Evolutionary conservation across 306 rosid genomes (phyloP).

Genomic region (Lathyrus tuberosus): DNA sequence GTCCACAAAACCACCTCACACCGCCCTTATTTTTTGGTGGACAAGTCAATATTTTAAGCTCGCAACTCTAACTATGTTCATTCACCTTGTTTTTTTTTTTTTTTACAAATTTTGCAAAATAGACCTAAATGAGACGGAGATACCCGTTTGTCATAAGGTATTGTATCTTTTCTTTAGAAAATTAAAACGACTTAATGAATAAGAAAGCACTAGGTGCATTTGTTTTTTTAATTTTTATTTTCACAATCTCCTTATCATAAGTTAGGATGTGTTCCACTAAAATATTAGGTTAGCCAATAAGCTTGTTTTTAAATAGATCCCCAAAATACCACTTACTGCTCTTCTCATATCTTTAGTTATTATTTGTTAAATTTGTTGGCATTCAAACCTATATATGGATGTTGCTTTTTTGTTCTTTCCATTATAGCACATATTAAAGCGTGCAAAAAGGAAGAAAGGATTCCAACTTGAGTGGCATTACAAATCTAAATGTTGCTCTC

Average conservation of each 20-base stretch:
- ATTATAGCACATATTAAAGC: constrained; percentile 2
- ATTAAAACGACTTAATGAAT: constrained; percentile 21
- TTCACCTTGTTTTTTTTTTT: too few species aligned
- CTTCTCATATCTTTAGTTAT: background rate
- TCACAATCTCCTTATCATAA: background rate
- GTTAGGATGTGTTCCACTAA: constrained; percentile 35
- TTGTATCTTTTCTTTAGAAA: too few species aligned
- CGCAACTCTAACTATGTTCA: too few species aligned
- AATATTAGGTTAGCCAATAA: constrained; percentile 24
- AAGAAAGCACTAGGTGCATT: constrained; percentile 35
- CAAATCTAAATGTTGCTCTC: background rate
- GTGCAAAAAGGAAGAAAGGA: too few species aligned
- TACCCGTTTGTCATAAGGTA: too few species aligned
- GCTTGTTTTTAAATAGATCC: background rate
- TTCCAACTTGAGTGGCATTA: background rate
- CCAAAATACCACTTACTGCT: background rate
- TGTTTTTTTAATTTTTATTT: background rate
- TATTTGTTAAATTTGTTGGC: constrained; percentile 1
- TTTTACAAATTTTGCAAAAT: too few species aligned
- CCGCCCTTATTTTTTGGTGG: too few species aligned
- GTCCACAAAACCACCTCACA: too few species aligned
- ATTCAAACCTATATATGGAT: constrained; percentile 22
- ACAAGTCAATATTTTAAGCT: too few species aligned
- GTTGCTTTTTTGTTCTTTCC: constrained; percentile 11
- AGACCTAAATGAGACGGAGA: too few species aligned